phyloP scores from a whole-genome alignment of 2,329 filamentous ascomycete genomes.

The Rugonectria rugulosa region DNA sequence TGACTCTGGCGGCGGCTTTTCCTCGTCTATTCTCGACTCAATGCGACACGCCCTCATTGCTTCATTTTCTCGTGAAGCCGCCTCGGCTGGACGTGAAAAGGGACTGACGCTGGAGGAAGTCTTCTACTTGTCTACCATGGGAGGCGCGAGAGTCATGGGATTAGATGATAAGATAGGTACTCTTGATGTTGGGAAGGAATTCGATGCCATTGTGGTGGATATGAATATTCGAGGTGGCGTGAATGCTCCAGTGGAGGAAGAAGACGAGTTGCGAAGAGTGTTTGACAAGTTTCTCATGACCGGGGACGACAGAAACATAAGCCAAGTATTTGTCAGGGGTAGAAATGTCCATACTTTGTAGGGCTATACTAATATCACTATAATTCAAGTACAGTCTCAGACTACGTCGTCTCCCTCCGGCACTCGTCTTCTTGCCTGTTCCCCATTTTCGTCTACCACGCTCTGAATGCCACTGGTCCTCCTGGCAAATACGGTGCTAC shows the following conservation, averaged over 20 bases:
- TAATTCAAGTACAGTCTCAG: neutral
- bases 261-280: constrained; percentile 53
- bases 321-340: constrained; percentile 61
- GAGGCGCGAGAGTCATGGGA: constrained; percentile 66
- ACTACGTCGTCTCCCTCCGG: constrained; percentile 32
- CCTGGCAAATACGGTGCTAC: constrained; percentile 17
- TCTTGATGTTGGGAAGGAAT: constrained; percentile 67
- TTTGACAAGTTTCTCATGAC: constrained; percentile 73
- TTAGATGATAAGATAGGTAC: constrained; percentile 62
- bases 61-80: constrained; percentile 55
- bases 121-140: constrained; percentile 68
- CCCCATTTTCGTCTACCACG: constrained; percentile 14
- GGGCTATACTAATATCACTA: neutral
- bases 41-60: constrained; percentile 67
- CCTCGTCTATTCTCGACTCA: constrained; percentile 64
- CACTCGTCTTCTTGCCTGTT: constrained; percentile 10
- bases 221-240: constrained; percentile 47
- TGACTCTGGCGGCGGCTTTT: constrained; percentile 69
- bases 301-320: constrained; percentile 69
- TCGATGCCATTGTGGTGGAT: constrained; percentile 64
- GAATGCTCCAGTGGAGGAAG: constrained; percentile 61
- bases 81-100: constrained; percentile 50
- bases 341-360: constrained; percentile 34
- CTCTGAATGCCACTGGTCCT: constrained; percentile 30
- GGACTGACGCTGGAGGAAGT: constrained; percentile 58